A percentile compares a stretch with the other conserved stretches of the same genome.
Conservation (phyloP, 257 asterid species). For the Oldenlandia corymbosa region DNA sequence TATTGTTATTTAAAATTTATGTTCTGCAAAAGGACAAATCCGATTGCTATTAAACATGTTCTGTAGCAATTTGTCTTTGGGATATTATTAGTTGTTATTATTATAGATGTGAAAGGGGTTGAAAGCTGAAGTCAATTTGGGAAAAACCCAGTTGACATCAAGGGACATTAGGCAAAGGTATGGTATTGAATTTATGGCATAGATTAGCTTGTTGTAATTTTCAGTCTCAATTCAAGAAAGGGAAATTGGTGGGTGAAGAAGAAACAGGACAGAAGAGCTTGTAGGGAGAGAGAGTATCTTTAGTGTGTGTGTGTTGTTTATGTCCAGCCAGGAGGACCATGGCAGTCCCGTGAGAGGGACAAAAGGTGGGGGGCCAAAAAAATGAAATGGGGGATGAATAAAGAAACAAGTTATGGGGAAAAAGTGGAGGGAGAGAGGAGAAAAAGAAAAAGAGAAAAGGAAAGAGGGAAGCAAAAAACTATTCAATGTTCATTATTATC, state of each 20-base stretch:
- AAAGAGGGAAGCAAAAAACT: slow-evolving; percentile 18
- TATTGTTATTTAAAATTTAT: slow-evolving; percentile 1
- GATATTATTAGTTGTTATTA: neutral
- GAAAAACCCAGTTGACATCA: slow-evolving; percentile 8
- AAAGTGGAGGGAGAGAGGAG: slow-evolving; percentile 13
- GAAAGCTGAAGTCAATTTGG: slow-evolving; percentile 6
- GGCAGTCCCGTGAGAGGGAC: slow-evolving; percentile 70
- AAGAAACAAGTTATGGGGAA: slow-evolving; percentile 10
- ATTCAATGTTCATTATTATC: slow-evolving; percentile 19
- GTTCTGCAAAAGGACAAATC: slow-evolving; percentile 13
- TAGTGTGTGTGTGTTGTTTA: slow-evolving; percentile 23
- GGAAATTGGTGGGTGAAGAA: slow-evolving; percentile 41
- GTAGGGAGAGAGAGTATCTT: slow-evolving; percentile 24
- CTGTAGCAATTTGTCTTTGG: neutral
- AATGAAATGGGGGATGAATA: slow-evolving; percentile 14
- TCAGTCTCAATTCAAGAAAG: slow-evolving; percentile 45
- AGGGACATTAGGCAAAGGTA: neutral
- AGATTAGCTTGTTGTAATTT: slow-evolving; percentile 23
- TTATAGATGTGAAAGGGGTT: neutral
- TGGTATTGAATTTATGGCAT: neutral
- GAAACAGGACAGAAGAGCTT: slow-evolving; percentile 37
- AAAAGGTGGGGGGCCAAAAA: slow-evolving; percentile 56
- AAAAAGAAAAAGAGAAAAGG: slow-evolving; percentile 22
- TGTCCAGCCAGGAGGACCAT: slow-evolving; percentile 56
- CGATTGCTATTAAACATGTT: neutral